Evolutionary conservation across 2,329 filamentous ascomycete genomes (phyloP).

Genomic region (Helicocarpus griseus): DNA sequence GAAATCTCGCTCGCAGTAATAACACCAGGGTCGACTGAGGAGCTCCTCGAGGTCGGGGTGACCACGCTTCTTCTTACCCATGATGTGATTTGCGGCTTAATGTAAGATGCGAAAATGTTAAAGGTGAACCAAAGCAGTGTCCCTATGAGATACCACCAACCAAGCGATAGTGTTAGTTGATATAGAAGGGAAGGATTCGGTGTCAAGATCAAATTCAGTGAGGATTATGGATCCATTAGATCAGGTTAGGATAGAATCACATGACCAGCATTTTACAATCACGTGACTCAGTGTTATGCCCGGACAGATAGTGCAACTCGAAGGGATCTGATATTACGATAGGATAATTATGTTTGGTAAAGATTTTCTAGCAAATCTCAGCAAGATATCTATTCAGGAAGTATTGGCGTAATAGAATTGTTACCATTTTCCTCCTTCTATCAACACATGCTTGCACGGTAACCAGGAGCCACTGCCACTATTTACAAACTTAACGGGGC

Average conservation of each 20-base stretch:
- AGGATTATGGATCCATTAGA: too few species aligned
- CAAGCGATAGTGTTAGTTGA: neutral
- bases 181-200: neutral
- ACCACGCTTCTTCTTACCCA: conserved; percentile 86
- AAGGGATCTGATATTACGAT: neutral
- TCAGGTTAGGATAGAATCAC: neutral
- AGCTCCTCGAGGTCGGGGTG: conserved; percentile 83
- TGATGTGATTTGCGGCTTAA: conserved; percentile 27
- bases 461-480: neutral
- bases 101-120: neutral
- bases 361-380: neutral
- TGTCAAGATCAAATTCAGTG: neutral
- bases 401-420: neutral
- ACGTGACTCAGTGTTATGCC: neutral
- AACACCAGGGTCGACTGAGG: conserved; percentile 83
- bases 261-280: neutral
- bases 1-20: conserved; percentile 99
- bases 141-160: neutral
- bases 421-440: neutral
- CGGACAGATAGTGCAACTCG: too few species aligned
- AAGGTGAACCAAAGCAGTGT: neutral
- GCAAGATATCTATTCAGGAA: neutral
- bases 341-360: neutral
- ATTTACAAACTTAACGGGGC: neutral
- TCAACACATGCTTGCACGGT: neutral